Base-by-base conservation (phyloP, 495 filamentous ascomycete species). In the Cetradonia linearis region DNA sequence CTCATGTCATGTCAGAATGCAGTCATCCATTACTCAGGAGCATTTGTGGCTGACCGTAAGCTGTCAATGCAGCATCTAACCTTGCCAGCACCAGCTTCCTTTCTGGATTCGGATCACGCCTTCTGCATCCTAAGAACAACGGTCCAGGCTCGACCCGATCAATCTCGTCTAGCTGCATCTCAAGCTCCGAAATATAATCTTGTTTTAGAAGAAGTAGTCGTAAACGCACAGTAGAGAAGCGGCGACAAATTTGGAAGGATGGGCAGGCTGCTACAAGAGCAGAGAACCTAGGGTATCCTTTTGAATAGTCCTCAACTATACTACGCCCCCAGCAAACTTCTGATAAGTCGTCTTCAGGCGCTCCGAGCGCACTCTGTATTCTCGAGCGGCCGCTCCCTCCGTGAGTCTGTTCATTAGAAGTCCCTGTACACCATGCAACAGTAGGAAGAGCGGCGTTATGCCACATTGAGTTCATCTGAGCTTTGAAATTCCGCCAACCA, bases 271-370 rank as follows among this genome's bases (percentile, higher is more conserved):
- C 55, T 10, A 71, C 23, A 20, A 72, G 67, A 25, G 71, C 71
- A 7, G 68, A 50, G 57, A 68, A 69, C 8, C 63, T 69, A 46
- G 71, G 72, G 63, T 72, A 75, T 2, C 71, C 71, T 2, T 61
- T 18, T 23, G 44, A 55, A 63, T 63, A 72, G 31, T 70, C 69
- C 36, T 73, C 70, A 34, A 72, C 72, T 74, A 20, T 34, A 7
- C 9, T 52, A 27, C 27, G 5, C n/a, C 11, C 14, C 16, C 27
- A 49, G 27, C 0, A 18, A 30, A 14, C 20, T 49, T 30, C 13
- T 30, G 28, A 16, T 20, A 10, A 9, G 25, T 10, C 5, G 27
- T 2, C 28, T 13, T 18, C 2, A 4, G 7, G 27, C 23, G 25
- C 36, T 27, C 3, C 16, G 20, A 49, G 27, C 47, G 13, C 47